Evolutionary conservation across 2,329 filamentous ascomycete genomes (phyloP), one percentile per base, ranked within the genome.

Genomic region (Hymenoscyphus occultus): DNA sequence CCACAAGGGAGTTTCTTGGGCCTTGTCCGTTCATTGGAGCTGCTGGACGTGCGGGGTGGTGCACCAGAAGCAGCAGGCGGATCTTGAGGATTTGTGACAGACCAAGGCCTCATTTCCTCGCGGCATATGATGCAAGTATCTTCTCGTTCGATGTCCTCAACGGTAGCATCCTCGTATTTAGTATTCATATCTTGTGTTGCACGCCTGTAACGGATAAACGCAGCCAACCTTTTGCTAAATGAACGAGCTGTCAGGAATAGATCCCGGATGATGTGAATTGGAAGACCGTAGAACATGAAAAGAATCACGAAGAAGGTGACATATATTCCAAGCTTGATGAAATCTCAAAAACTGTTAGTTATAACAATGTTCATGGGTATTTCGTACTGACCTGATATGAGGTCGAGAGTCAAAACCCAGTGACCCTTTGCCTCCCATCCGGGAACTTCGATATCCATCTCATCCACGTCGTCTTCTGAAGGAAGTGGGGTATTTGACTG

Each of bases 91-190:
- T 83, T 82, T 40, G 80, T 81, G 19, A 76, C 72, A 65, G 74
- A 74, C 91, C 92, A 97, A 1, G 90, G 87, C 40, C 86, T 86
- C 95, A 99, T 99, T 69, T 96, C 92, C 76, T 99, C 95, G 67
- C 95, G 88, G 77, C 95, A 99, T 63, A 99, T 97, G 71, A 99
- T 99, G 77, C 95, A 99, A 2, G 95, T 96, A 73, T 96, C 92
- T 75, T 97, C 94, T 59, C 91, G 84, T 35, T 83, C 81, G 31
- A 99, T 86, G 70, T 99, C 94, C 70, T 96, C 92, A 1, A 86
- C 83, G 0, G 91, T 97, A 1, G 95, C 95, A 76, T 99, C 95
- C 4, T 91, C 90, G 75, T 97, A 98, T 72, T 86, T 82, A 66
- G 86, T 86, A 74, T 96, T 95, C 93, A 99, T 98, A 75, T 98